Conservation (phyloP, 192 early-diverging fungal species). For the Dissophora ornata region DNA sequence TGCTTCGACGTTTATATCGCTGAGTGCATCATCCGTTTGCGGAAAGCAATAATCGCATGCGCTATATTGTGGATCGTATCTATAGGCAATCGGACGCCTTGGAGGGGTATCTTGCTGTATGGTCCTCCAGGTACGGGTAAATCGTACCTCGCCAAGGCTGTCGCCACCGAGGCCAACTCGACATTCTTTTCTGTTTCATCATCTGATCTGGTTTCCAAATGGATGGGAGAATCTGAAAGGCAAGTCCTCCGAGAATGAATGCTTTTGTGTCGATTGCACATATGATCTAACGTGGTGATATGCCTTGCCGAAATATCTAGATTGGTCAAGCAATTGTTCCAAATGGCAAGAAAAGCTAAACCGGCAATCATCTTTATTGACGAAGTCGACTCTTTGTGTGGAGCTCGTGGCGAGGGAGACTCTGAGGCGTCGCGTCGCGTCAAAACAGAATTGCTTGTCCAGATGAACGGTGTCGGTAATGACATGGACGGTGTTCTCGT, state of each 20-base stretch:
- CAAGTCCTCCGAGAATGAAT: constrained; percentile 28
- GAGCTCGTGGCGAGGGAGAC: constrained; percentile 96
- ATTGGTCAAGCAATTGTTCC: constrained; percentile 94
- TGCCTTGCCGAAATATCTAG: too few species aligned
- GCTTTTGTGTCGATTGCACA: too few species aligned
- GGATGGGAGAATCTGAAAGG: constrained; percentile 99
- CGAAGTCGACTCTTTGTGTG: constrained; percentile 97
- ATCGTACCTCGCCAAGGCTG: constrained; percentile 95
- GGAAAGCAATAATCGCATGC: too few species aligned
- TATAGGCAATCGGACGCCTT: constrained; percentile 89
- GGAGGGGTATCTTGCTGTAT: constrained; percentile 96
- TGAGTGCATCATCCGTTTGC: too few species aligned
- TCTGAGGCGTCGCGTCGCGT: constrained; percentile 93
- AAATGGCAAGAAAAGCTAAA: constrained; percentile 90
- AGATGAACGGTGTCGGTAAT: constrained; percentile 99
- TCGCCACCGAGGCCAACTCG: constrained; percentile 96
- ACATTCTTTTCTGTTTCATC: constrained; percentile 98
- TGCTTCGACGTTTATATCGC: too few species aligned
- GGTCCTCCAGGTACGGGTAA: constrained; percentile 99
- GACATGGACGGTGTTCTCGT: constrained; percentile 96
- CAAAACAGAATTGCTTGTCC: constrained; percentile 98
- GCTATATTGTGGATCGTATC: not conserved
- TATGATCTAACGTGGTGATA: too few species aligned
- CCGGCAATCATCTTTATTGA: constrained; percentile 99
- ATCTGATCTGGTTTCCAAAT: constrained; percentile 98